Evolutionary conservation across 2,329 filamentous ascomycete species (phyloP), one percentile per base, ranked within the genome.

Genomic region (Colletotrichum chrysophilum): DNA sequence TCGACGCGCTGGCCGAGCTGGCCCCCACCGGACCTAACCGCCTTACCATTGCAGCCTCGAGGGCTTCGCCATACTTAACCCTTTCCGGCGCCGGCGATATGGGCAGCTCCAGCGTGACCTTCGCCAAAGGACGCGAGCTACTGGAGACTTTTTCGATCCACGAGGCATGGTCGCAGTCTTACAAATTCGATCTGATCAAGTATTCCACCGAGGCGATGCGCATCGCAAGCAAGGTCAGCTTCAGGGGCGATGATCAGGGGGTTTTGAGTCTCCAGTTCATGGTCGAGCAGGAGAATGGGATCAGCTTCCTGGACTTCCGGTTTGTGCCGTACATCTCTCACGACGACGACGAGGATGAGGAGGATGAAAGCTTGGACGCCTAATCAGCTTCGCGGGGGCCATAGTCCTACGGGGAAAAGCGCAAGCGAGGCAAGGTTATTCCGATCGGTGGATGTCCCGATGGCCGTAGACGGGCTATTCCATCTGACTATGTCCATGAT

Each of bases 241-340:
- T 99, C 76, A 90, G 97, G 18, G 94, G 95, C 0, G 97, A 99
- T 84, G 89, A 91, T 3, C 95, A 98, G 82, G 96, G 97, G 0
- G 96, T 99, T 34, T 85, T 99, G 78, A 98, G 95, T 84, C 86
- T 98, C 83, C 97, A 99, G 82, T 98, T 98, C 81, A 97, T 99
- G 94, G 93, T 99, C 18, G 95, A 98, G 82, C 89, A 96, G 56
- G 95, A 97, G 77, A 90, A 91, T 8, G 90, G 91, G 28, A 88
- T 92, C 52, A 94, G 92, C 79, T 97, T 96, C 85, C 89, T 97
- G 28, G 94, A 97, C 83, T 97, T 96, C 83, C 89, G 94, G 24
- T 95, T 97, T 81, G 93, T 97, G 73, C 95, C 95, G 18, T 93
- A 92, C 70, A 88, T 89, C 18, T 90, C 91, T 26, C 90, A 94